Evolutionary conservation across 768 basidiomycete genomes (phyloP), one percentile per base, ranked within the genome.

Genomic region (Lentinus tigrinus): DNA sequence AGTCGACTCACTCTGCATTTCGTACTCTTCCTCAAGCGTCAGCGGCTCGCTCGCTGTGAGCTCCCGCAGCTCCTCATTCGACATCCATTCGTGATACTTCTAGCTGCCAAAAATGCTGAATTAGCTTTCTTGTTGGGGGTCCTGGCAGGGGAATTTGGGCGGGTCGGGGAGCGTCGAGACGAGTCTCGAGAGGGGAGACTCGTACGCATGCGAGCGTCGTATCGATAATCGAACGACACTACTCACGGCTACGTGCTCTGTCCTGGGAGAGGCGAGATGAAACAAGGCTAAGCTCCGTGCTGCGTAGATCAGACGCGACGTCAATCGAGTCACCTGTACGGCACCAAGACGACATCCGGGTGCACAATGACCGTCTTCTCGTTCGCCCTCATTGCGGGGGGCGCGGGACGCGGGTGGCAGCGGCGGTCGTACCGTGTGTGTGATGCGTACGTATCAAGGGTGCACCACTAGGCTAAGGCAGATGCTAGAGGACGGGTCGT

Each of bases 21-120:
- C 86, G 58, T 87, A 86, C 67, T 95, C 95, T 66, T 95, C 84
- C 58, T 89, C 85, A 7, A 93, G 73, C 8, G 81, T 82, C 40
- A 97, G 77, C 4, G 88, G 87, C 63, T 96, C 93, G 57, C 91
- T 93, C 4, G 93, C 93, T 0, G 93, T 97, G 17, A 88, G 76
- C 48, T 83, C 79, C 40, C 86, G 81, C 53, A 98, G 75, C 61
- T 85, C 84, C 34, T 83, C 81, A 68, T 82, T 80, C 27, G 81
- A 75, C 95, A 98, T 96, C 95, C 95, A 98, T 61, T 79, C 77
- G 68, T 95, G 85, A 67, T 97, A 98, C 66, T 74, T 88, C 91
- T 94, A 53, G 3, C 34, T 60, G 60, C 31, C 37, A 36, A 21
- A 39, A 16, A 34, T 28, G 46, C 48, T 37, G 46, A 34, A 42